Evolutionary conservation across 345 rosid species (phyloP), one percentile per base, ranked within the genome.

Genomic region (Populus davidiana): DNA sequence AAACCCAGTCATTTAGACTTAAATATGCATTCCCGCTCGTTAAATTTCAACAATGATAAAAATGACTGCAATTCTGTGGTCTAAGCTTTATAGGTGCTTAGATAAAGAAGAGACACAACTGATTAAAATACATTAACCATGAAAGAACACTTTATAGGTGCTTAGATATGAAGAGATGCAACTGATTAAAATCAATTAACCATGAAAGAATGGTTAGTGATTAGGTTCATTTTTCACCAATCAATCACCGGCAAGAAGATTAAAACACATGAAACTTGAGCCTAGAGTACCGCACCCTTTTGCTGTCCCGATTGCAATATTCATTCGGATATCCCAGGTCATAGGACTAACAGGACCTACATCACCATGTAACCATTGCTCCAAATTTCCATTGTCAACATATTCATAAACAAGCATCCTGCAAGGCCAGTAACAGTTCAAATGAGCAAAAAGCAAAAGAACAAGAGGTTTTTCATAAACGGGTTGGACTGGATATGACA

Each of bases 341-440:
- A 95, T 85, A 44, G 98, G 99, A 83, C 98, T 91, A 35, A 86
- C 84, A 1, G 96, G 89, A 49, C 97, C 99, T 16, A 93, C 94
- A 71, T 91, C 98, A 73, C 99, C 98, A 29, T 95, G 99, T 75
- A 95, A 72, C 99, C 99, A 93, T 74, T 93, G 98, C 91, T 95
- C 99, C 89, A 95, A 85, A 85, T 93, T 95, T 52, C 97, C 98
- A 79, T 95, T 95, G 74, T 93, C 91, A 23, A 95, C 86, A 62
- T 91, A 95, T 83, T 95, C 98, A 71, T 95, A 95, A 56, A 95
- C 91, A 75, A 95, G 97, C 97, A 93, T 90, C 96, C 99, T 95
- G 84, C 71, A 73, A 12, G 33, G 69, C 73, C 74, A 79, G 50
- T 43, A 38, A 33, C 74, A 31, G 64, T 54, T 13, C 31, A 44